Evolutionary conservation across 306 rosid genomes (phyloP).

Genomic region (Vigna radiata): DNA sequence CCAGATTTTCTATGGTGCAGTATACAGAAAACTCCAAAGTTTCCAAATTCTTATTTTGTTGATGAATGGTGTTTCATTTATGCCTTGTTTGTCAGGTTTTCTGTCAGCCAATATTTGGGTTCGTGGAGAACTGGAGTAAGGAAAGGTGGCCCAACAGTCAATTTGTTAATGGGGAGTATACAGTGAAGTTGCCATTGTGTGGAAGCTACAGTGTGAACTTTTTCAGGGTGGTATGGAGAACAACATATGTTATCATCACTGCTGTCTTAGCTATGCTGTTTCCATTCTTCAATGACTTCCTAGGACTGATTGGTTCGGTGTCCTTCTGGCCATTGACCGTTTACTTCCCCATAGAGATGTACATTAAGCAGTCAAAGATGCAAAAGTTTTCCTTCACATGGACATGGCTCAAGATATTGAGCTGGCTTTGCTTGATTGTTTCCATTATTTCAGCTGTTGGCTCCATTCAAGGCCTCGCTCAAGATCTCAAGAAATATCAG

Average conservation of each 20-base stretch:
- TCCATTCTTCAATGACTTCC: slow-evolving; percentile 94
- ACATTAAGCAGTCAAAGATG: slow-evolving; percentile 77
- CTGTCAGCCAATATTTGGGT: slow-evolving; percentile 83
- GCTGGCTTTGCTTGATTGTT: slow-evolving; percentile 78
- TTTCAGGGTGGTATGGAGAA: slow-evolving; percentile 87
- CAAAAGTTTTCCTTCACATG: slow-evolving; percentile 75
- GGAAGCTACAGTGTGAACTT: slow-evolving; percentile 59
- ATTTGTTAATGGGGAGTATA: slow-evolving; percentile 63
- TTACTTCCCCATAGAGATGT: slow-evolving; percentile 94
- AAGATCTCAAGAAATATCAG: slow-evolving; percentile 72
- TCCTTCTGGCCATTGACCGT: slow-evolving; percentile 95
- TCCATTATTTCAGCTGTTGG: slow-evolving; percentile 86
- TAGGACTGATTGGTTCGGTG: slow-evolving; percentile 85
- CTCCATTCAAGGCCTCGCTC: slow-evolving; percentile 78
- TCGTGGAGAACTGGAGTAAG: slow-evolving; percentile 62
- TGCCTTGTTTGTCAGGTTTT: slow-evolving; percentile 62
- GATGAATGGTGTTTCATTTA: background rate
- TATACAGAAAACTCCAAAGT: too few species aligned
- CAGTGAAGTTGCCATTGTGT: slow-evolving; percentile 59
- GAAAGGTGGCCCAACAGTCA: slow-evolving; percentile 70
- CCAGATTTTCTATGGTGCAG: too few species aligned
- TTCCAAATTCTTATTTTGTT: background rate
- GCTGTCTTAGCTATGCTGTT: slow-evolving; percentile 86
- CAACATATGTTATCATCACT: slow-evolving; percentile 70
- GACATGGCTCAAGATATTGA: slow-evolving; percentile 88